These are phyloP conservation scores for Podospora didyma DNA, from an alignment of 495 filamentous ascomycete genomes.

Conservation along the genomic window DNA sequence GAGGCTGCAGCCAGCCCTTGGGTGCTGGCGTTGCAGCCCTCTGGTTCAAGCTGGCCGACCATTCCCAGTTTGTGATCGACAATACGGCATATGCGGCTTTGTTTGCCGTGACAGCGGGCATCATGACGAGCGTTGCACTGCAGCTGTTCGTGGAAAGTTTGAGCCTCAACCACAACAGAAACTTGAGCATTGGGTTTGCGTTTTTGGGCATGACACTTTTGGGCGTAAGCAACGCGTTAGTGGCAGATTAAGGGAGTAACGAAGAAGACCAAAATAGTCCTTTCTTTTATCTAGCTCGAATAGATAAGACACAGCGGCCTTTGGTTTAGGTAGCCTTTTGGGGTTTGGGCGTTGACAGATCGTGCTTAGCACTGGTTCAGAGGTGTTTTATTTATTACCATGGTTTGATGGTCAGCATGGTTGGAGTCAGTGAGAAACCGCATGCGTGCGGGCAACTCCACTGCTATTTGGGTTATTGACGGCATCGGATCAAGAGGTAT, in stretches of 20 bases:
- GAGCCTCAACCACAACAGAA: conserved; percentile 71
- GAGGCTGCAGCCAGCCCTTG: conserved; percentile 80
- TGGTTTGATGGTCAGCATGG: no score
- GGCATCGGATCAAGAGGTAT: no score
- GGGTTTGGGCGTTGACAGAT: no score
- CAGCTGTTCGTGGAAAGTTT: conserved; percentile 86
- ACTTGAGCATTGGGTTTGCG: conserved; percentile 77
- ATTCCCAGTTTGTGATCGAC: conserved; percentile 49
- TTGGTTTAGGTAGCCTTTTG: no score
- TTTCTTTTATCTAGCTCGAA: no score
- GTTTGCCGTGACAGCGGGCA: conserved; percentile 86
- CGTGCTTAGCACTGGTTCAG: no score
- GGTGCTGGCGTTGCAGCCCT: conserved; percentile 80
- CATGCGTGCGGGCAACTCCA: no score
- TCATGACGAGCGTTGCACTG: conserved; percentile 90
- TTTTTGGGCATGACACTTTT: conserved; percentile 88
- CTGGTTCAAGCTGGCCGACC: conserved; percentile 66
- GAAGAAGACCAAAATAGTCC: no score
- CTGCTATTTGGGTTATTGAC: no score
- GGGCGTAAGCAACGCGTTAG: conserved; percentile 78
- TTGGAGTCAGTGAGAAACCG: no score
- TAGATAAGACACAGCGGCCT: no score
- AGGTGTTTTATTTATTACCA: no score
- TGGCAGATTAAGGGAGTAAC: conserved; percentile 8
- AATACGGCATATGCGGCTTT: conserved; percentile 79